Evolutionary conservation across 345 rosid genomes (phyloP), one percentile per base, ranked within the genome.

Genomic region (Acer yangbiense): DNA sequence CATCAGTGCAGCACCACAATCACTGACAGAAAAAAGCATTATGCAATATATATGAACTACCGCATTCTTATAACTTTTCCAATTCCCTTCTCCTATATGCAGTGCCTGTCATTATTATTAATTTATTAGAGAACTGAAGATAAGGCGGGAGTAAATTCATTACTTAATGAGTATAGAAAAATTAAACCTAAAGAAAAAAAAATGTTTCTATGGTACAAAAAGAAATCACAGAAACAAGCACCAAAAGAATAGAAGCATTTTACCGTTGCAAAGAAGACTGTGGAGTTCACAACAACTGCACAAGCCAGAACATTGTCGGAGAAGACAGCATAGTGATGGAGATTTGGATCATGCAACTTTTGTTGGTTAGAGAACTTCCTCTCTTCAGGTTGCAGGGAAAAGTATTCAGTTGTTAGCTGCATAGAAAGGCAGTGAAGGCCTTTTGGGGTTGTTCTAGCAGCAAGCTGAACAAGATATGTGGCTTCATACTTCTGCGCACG

Each of bases 401-500:
- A 88, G 70, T 92, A 92, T 83, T 90, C 94, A 46, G 97, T 82
- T 27, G 98, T 94, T 85, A 97, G 77, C 82, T 88, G 92, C 90
- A 97, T 89, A 76, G 95, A 88, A 48, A 97, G 93, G 86, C 98
- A 97, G 81, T 94, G 98, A 82, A 90, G 90, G 75, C 98, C 95
- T 89, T 97, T 97, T 13, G 98, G 95, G 32, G 93, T 93, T 58
- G 93, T 93, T 84, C 92, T 87, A 64, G 94, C 93, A 68, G 97
- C 97, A 79, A 94, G 95, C 81, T 87, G 96, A 87, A 92, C 60
- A 58, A 95, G 95, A 89, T 84, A 86, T 39, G 85, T 32, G 75
- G 87, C 91, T 82, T 93, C 85, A 75, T 89, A 85, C 82, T 87
- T 90, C 83, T 89, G 97, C 17, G 84, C 89, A 73, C 69, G 89